These are phyloP conservation scores for Globisporangium recalcitrans DNA, from an alignment of 352 stramenopile species.

Conservation along the genomic window DNA sequence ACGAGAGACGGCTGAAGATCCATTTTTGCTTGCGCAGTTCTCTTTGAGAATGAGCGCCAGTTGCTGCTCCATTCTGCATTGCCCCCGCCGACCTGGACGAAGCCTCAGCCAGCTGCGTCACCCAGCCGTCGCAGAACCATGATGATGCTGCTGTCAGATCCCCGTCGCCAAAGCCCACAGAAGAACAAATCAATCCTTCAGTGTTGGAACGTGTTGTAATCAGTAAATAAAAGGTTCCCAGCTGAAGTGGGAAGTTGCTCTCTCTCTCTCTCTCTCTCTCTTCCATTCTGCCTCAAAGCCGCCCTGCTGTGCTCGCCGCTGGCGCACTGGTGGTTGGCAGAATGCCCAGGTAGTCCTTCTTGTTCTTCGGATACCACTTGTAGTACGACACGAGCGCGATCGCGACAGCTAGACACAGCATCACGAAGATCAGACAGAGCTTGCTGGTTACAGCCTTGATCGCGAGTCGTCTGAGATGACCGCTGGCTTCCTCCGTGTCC, in stretches of 20 bases:
- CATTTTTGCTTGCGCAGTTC: background rate
- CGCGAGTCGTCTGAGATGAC: constrained; percentile 48
- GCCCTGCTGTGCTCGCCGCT: background rate
- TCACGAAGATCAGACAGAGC: constrained; percentile 51
- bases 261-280: background rate
- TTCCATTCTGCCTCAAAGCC: background rate
- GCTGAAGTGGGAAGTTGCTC: background rate
- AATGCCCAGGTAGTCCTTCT: constrained; percentile 67
- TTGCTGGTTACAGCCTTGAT: constrained; percentile 63
- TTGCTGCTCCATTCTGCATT: background rate
- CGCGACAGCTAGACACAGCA: constrained; percentile 44
- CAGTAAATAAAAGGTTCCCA: background rate
- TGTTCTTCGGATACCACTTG: constrained; percentile 70
- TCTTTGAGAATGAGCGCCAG: background rate
- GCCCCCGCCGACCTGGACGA: background rate
- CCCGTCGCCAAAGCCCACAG: no score
- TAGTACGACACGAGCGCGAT: constrained; percentile 69
- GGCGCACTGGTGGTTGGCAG: constrained; percentile 21
- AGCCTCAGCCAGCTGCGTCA: background rate
- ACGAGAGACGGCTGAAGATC: background rate
- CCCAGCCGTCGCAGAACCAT: no score
- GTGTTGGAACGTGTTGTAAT: background rate
- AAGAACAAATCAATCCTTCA: no score
- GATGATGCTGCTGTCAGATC: no score
- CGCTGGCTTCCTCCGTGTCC: constrained; percentile 54